These are phyloP conservation scores for Chrysoporthe austroafricana DNA, from an alignment of 2,329 filamentous ascomycete species.

Conservation along the genomic window DNA sequence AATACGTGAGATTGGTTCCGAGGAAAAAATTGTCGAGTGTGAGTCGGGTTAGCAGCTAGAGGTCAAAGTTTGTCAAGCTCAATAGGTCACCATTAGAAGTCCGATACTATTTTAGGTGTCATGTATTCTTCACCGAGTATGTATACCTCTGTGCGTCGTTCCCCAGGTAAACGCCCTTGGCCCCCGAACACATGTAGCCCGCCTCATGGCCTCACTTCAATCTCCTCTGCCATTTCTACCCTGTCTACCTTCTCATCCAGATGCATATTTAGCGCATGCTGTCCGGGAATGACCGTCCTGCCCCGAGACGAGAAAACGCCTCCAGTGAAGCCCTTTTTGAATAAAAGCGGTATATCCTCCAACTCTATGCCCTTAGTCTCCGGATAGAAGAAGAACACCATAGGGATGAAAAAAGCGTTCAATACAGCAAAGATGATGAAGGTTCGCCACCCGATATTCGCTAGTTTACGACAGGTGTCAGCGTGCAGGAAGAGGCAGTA, in stretches of 20 bases:
- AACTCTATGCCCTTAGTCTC: slow-evolving; percentile 49
- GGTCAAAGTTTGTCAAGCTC: background rate
- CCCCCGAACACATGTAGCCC: background rate
- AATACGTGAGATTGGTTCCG: slow-evolving; percentile 31
- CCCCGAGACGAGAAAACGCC: slow-evolving; percentile 34
- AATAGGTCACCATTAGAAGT: background rate
- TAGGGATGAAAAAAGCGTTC: slow-evolving; percentile 36
- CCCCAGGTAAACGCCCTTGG: background rate
- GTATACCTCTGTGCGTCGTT: background rate
- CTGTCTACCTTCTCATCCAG: slow-evolving; percentile 4
- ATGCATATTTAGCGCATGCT: slow-evolving; percentile 11
- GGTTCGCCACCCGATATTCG: slow-evolving; percentile 34
- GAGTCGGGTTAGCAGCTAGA: background rate
- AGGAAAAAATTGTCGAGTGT: background rate
- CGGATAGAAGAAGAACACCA: slow-evolving; percentile 47
- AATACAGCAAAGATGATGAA: slow-evolving; percentile 31
- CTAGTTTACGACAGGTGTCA: background rate
- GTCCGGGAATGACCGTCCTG: slow-evolving; percentile 15
- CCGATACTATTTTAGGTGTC: background rate
- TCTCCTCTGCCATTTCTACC: slow-evolving; percentile 1
- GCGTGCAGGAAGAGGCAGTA: background rate
- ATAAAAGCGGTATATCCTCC: slow-evolving; percentile 49
- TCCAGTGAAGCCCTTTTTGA: slow-evolving; percentile 42
- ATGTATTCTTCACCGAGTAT: background rate
- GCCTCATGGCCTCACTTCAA: background rate